Base-by-base conservation (phyloP, 768 basidiomycete genomes). In the Coprinopsis sp. region DNA sequence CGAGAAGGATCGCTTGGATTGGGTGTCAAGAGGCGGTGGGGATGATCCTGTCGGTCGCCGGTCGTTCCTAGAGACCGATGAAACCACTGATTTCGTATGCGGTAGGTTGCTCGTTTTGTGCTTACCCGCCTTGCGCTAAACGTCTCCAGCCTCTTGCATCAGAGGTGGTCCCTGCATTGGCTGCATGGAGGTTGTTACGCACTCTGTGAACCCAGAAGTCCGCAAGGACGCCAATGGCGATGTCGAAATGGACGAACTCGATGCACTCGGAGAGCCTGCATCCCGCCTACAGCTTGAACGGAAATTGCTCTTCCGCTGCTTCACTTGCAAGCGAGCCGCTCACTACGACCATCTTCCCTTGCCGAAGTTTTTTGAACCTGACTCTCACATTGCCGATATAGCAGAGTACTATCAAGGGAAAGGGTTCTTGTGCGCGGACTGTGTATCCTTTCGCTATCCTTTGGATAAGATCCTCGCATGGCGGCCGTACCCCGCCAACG, bases 391-490 rank as follows among this genome's bases (percentile, higher is more conserved):
- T 29, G 61, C 58, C 2, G 72, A 78, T 0, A 68, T 84, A n/a
- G 87, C 83, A 4, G 55, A 58, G 16, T 66, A 81, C 53, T 91
- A 89, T 60, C 84, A 87, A 52, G 46, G 57, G 3, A 63, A 64
- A 27, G 58, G 58, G 23, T 91, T 86, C 88, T 68, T 77, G 13
- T 95, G 93, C 58, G 72, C 74, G 4, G 87, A 93, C 55, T 95
- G 93, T 58, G 61, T 70, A 18, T 89, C 84, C 11, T 94, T 75
- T 59, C 70, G 69, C 12, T 85, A 83, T 59, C 61, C 67, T 7
- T 64, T 91, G 11, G 91, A 94, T 61, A 86, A 86, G 64, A 89
- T 97, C 52, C 71, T 96, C 33, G 94, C 92, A 2, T 96, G 94
- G 94, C 76, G 92, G 23, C 86, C 90, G 4, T 86, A 80, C 57